Evolutionary conservation across 768 basidiomycete genomes (phyloP).

Genomic region (Rhizopogon vinicolor): DNA sequence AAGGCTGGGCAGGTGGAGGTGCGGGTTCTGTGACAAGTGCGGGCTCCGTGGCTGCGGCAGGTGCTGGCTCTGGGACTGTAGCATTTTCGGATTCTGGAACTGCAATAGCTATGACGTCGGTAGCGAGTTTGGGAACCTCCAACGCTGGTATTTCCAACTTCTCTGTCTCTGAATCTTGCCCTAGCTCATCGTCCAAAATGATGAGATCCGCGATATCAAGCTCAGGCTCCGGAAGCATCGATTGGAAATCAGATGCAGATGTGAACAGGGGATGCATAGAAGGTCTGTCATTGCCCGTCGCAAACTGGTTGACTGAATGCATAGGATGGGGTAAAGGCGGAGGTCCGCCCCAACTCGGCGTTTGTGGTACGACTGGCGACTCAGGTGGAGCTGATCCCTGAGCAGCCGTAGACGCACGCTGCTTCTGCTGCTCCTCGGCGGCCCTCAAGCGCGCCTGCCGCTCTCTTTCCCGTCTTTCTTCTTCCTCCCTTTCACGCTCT

Average conservation of each 20-base stretch:
- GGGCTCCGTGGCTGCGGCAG: constrained; percentile 21
- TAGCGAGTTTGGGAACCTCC: constrained; percentile 8
- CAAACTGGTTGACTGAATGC: constrained; percentile 23
- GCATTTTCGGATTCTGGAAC: constrained; percentile 13
- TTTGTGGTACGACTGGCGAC: constrained; percentile 51
- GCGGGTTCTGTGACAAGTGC: constrained; percentile 9
- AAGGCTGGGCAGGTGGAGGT: constrained; percentile 38
- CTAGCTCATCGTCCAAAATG: constrained; percentile 65
- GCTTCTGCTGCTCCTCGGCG: constrained; percentile 35
- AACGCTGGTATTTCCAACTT: constrained; percentile 12
- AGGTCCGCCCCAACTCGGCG: constrained; percentile 57
- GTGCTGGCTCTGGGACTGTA: constrained; percentile 16
- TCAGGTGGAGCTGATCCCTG: constrained; percentile 65
- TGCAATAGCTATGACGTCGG: constrained; percentile 5
- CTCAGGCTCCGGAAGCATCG: constrained; percentile 47
- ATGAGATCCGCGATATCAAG: constrained; percentile 72
- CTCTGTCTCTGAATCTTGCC: constrained; percentile 27
- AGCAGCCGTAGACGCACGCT: constrained; percentile 39
- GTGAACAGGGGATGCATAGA: constrained; percentile 31
- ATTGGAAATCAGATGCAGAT: constrained; percentile 35
- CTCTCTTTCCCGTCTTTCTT: constrained; percentile 68
- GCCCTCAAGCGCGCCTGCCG: constrained; percentile 57
- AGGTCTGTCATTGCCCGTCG: constrained; percentile 23
- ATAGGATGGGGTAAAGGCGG: constrained; percentile 52
- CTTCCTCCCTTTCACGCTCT: constrained; percentile 59